Base-by-base conservation (phyloP, 306 rosid species). In the Vicia villosa region DNA sequence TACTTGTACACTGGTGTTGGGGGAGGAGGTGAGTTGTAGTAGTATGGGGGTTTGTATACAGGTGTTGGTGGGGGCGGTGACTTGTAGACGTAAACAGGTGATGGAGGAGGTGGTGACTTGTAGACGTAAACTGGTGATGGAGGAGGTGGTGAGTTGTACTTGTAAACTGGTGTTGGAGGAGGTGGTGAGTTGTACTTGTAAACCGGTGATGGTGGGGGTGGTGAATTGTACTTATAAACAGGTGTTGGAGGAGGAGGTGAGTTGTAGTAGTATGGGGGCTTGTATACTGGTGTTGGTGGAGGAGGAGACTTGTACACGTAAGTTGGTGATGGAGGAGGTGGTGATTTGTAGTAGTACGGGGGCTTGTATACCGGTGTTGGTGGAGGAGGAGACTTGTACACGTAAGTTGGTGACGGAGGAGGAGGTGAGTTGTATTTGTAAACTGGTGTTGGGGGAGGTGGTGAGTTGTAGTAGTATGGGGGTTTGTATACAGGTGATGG, bases 351-450 rank as follows among this genome's bases (percentile, higher is more conserved):
- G n/a, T n/a, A n/a, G n/a, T n/a, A n/a, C n/a, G n/a, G n/a, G n/a
- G n/a, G n/a, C 13, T 41, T 41, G 46, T 41, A 41, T 68, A 78
- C 11, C 0, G 77, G 81, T 4, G 74, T 32, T 0, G 85, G 73
- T 0, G 83, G 88, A 0, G 88, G 88, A 0, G 88, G 88, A 0
- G 88, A 81, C 0, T 77, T 45, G 14, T 84, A 81, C 20, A 70
- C 38, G 17, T 82, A 82, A 0, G 34, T 14, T 0, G 78, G 80
- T 26, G 76, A 11, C 0, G 83, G 69, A 0, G 87, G 73, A 1
- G 87, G 85, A 0, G 83, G 85, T 1, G 82, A 80, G 0, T 65
- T 61, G 41, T 83, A 83, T 26, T 74, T 52, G 20, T 82, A 82
- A 0, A 81, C 77, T 0, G 84, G 74, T 0, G 56, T 8, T 17